These are phyloP conservation scores for Poronia punctata DNA, from an alignment of 495 filamentous ascomycete species.

Conservation along the genomic window DNA sequence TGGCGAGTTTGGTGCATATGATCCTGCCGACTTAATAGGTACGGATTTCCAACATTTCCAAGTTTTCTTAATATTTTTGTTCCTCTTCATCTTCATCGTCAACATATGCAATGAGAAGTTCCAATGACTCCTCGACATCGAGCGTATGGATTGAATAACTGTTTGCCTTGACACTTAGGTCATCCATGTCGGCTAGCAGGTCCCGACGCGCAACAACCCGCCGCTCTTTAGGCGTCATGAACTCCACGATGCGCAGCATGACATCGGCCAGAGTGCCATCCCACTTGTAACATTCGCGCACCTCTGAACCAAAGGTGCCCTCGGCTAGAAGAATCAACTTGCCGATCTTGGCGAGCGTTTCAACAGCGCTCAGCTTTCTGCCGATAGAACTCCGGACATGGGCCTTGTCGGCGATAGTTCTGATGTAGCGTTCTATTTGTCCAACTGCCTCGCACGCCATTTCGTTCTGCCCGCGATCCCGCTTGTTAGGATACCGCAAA, in stretches of 20 bases:
- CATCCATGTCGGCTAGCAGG: too few species aligned
- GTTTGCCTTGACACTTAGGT: too few species aligned
- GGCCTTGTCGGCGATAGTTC: not conserved
- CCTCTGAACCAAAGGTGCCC: conserved; percentile 1
- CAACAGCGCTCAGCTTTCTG: conserved; percentile 9
- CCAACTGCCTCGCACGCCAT: not conserved
- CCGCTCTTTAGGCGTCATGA: not conserved
- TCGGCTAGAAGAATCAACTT: not conserved
- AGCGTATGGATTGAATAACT: too few species aligned
- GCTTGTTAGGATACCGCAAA: too few species aligned
- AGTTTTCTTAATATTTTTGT: too few species aligned
- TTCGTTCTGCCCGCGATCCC: conserved; percentile 4
- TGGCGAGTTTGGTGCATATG: too few species aligned
- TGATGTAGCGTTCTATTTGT: not conserved
- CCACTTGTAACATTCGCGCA: not conserved
- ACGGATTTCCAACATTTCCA: too few species aligned
- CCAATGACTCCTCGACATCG: too few species aligned
- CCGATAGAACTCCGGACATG: conserved; percentile 3
- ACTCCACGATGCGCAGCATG: not conserved
- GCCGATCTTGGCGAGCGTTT: conserved; percentile 11
- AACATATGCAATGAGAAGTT: too few species aligned
- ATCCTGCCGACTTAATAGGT: too few species aligned
- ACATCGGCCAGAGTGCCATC: not conserved
- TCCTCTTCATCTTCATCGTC: too few species aligned
- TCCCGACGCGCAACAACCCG: too few species aligned